A percentile compares a stretch with the other conserved stretches of the same genome.
phyloP scores from a whole-genome alignment of 768 basidiomycete genomes.

The Roridomyces roridus region DNA sequence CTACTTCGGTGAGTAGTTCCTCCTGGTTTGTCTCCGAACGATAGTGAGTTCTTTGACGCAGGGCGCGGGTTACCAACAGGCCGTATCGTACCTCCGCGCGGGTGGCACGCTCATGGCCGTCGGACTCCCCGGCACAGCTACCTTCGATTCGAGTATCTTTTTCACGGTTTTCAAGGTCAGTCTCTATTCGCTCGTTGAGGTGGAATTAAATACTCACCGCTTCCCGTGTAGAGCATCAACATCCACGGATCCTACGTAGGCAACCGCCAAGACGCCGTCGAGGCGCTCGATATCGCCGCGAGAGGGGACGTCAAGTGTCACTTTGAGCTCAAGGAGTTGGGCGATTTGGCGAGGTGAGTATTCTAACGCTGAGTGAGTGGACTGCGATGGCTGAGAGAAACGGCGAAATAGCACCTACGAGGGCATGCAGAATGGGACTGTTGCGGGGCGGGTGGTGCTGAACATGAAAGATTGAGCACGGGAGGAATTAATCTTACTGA shows the following conservation, averaged over 20 bases:
- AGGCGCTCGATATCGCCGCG: constrained; percentile 71
- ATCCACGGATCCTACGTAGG: constrained; percentile 65
- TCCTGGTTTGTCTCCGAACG: no score
- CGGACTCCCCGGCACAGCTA: constrained; percentile 72
- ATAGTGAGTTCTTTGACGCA: constrained; percentile 21
- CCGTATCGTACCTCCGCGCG: constrained; percentile 75
- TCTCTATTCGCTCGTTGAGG: no score
- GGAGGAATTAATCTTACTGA: no score
- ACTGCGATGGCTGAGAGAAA: no score
- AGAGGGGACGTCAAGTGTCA: constrained; percentile 15
- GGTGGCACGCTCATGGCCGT: constrained; percentile 81
- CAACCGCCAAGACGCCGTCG: constrained; percentile 83
- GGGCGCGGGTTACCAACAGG: constrained; percentile 55
- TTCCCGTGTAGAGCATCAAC: constrained; percentile 57
- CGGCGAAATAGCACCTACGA: neutral
- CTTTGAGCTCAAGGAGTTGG: neutral
- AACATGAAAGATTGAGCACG: no score
- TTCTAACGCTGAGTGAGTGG: neutral
- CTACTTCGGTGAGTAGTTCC: constrained; percentile 40
- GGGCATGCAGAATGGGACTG: neutral
- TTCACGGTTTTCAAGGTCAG: constrained; percentile 69
- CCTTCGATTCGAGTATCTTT: constrained; percentile 68
- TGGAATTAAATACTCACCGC: no score
- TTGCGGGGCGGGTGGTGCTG: neutral
- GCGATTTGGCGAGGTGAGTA: neutral